phyloP scores from a whole-genome alignment of 805 yeast species.

The Ascoidea rubescens region DNA sequence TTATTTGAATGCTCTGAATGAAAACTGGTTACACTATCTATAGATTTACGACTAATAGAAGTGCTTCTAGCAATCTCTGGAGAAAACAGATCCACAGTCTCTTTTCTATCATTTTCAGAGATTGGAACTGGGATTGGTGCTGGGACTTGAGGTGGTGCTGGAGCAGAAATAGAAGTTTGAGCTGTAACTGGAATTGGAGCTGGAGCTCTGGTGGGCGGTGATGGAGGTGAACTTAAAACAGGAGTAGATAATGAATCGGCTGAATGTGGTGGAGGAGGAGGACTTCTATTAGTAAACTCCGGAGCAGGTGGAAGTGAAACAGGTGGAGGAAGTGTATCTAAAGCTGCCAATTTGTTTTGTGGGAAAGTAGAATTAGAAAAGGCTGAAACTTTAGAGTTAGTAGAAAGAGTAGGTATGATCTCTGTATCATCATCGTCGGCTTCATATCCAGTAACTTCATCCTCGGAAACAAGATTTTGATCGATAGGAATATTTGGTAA shows the following conservation, averaged over 20 bases:
- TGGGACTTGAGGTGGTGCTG: slow-evolving; percentile 4
- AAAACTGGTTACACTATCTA: background rate
- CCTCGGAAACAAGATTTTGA: background rate
- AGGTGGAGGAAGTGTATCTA: slow-evolving; percentile 12
- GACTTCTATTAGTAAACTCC: slow-evolving; percentile 9
- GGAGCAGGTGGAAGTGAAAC: slow-evolving; percentile 10
- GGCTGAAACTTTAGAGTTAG: slow-evolving; percentile 6
- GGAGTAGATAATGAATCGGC: slow-evolving; percentile 5
- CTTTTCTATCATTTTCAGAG: background rate
- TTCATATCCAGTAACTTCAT: slow-evolving; percentile 3
- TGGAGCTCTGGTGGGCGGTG: slow-evolving; percentile 7
- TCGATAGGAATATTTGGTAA: background rate
- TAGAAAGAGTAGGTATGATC: slow-evolving; percentile 5
- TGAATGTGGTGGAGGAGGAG: slow-evolving; percentile 14
- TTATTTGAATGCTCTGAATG: background rate
- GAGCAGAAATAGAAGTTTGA: slow-evolving; percentile 8
- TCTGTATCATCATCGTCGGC: slow-evolving; percentile 6
- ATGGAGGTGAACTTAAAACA: slow-evolving; percentile 7
- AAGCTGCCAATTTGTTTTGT: slow-evolving; percentile 7
- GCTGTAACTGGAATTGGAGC: slow-evolving; percentile 11
- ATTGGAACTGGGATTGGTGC: slow-evolving; percentile 1
- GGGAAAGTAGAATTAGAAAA: background rate
- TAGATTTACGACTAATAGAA: background rate
- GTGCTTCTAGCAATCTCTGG: background rate
- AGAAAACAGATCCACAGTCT: background rate